Conservation (phyloP, 495 filamentous ascomycete genomes). For the Chaetomium fimeti region DNA sequence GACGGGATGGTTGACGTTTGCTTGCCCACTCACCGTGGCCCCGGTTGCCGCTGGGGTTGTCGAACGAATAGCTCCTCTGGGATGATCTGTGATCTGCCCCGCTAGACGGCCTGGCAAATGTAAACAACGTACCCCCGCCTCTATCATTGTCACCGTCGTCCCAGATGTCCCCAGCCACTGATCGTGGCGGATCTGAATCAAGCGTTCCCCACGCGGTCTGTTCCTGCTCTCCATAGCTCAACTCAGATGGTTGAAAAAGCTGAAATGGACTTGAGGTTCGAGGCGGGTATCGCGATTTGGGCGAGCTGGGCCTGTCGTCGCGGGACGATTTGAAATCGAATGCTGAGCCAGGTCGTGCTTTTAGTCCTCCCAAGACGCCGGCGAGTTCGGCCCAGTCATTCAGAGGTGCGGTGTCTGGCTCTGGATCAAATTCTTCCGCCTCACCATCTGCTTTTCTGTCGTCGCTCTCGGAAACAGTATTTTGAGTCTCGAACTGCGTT, state of each 20-base stretch:
- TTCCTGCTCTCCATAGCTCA: not conserved
- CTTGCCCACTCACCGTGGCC: not conserved
- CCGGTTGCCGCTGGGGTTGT: not conserved
- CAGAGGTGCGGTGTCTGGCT: not conserved
- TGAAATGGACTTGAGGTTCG: slow-evolving; percentile 23
- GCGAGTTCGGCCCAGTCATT: slow-evolving; percentile 22
- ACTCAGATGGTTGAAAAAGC: slow-evolving; percentile 5
- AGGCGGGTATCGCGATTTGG: slow-evolving; percentile 30
- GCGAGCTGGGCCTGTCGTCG: slow-evolving; percentile 27
- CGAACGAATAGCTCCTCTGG: slow-evolving; percentile 8
- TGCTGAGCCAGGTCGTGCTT: slow-evolving; percentile 22
- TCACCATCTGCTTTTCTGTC: not conserved
- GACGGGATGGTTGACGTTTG: slow-evolving; percentile 17
- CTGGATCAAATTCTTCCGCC: not conserved
- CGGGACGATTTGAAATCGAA: slow-evolving; percentile 15
- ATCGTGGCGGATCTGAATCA: not conserved
- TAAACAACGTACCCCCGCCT: not conserved
- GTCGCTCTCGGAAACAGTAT: too few relatives aligned
- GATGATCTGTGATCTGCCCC: slow-evolving; percentile 11
- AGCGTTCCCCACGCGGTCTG: not conserved
- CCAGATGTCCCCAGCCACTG: not conserved
- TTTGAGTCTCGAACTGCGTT: too few relatives aligned
- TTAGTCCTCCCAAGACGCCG: slow-evolving; percentile 18
- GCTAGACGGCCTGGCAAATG: slow-evolving; percentile 15
- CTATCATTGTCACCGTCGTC: not conserved